Evolutionary conservation across 1,139 yeast species (phyloP).

Genomic region (Blastobotrys buckinghamii): DNA sequence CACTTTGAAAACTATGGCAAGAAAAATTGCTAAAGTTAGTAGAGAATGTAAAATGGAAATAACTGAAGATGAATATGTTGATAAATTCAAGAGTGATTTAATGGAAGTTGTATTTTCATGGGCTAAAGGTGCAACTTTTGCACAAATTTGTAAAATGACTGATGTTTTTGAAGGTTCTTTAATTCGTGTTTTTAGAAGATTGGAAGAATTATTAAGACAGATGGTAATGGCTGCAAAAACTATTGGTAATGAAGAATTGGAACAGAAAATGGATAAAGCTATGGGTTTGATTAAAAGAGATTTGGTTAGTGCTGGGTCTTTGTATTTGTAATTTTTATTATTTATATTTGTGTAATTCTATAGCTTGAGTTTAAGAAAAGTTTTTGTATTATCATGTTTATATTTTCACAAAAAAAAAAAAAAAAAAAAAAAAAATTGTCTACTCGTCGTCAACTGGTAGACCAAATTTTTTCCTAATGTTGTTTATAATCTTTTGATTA

Average conservation of each 20-base stretch:
- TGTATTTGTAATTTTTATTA: conserved; percentile 47
- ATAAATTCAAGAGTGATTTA: conserved; percentile 81
- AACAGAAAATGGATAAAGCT: conserved; percentile 83
- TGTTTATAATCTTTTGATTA: neutral
- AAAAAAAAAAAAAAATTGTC: neutral
- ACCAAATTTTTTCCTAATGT: neutral
- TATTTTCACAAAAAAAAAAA: too few species aligned
- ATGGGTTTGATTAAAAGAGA: conserved; percentile 87
- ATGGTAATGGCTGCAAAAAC: conserved; percentile 86
- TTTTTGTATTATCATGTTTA: too few species aligned
- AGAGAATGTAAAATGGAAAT: conserved; percentile 86
- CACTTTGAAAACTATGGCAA: conserved; percentile 83
- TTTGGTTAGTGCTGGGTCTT: conserved; percentile 91
- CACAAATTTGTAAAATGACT: conserved; percentile 97
- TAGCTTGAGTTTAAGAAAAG: too few species aligned
- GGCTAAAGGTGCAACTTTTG: conserved; percentile 94
- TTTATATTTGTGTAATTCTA: neutral
- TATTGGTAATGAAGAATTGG: conserved; percentile 81
- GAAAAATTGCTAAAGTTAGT: conserved; percentile 79
- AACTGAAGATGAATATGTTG: conserved; percentile 86
- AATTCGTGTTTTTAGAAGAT: conserved; percentile 86
- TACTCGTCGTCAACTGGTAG: neutral
- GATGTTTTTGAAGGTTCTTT: conserved; percentile 97
- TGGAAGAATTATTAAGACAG: conserved; percentile 90
- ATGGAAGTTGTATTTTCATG: conserved; percentile 97